These are phyloP conservation scores for Yarrowia yakushimensis DNA, from an alignment of 805 yeast genomes.

Conservation along the genomic window DNA sequence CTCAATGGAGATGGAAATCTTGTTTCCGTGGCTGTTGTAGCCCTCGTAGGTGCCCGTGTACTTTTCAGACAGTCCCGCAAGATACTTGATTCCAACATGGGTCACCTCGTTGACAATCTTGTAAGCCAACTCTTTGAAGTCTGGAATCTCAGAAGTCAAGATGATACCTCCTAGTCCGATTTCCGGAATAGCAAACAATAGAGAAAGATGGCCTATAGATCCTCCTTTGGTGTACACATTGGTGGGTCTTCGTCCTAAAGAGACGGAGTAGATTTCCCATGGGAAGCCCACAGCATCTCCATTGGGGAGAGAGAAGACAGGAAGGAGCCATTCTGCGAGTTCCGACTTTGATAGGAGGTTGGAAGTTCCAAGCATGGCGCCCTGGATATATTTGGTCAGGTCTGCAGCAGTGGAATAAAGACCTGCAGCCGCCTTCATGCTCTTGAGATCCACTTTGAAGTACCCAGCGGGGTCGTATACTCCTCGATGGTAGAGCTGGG, in stretches of 20 bases:
- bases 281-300: constrained; percentile 6
- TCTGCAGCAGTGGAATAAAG: background rate
- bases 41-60: constrained; percentile 1
- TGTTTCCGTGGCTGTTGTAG: background rate
- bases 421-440: background rate
- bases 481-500: background rate
- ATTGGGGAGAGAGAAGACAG: background rate
- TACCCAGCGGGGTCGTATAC: background rate
- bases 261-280: constrained; percentile 1
- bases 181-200: background rate
- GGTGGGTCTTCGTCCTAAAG: constrained; percentile 4
- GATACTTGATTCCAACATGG: background rate
- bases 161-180: constrained; percentile 4
- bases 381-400: constrained; percentile 9
- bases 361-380: background rate
- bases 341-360: background rate
- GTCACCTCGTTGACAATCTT: background rate
- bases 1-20: background rate
- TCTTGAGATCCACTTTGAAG: background rate
- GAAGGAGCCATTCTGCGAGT: constrained; percentile 1
- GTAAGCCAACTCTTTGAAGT: background rate
- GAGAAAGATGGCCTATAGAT: background rate
- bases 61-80: background rate
- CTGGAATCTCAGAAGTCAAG: constrained; percentile 1
- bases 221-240: constrained; percentile 18